Evolutionary conservation across 371 early-diverging fungal genomes (phyloP), one percentile per base, ranked within the genome.

Genomic region (Amoeboradix gromovi): DNA sequence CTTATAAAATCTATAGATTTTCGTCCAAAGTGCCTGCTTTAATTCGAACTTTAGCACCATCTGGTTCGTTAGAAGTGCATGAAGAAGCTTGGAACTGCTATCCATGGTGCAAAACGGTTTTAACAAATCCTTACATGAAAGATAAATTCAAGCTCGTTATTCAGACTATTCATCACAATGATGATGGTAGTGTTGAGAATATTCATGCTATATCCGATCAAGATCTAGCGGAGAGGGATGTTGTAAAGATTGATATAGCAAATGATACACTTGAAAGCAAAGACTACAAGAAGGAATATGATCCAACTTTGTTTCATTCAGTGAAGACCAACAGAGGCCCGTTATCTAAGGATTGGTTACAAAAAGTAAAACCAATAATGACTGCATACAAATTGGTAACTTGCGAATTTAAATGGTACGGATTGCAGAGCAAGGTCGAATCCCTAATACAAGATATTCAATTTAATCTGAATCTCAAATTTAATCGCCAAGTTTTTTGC

Each of bases 51-150:
- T 27, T 75, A 22, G 74, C 76, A 12, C 76, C 78, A 0, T 67
- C 72, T 12, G 73, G 70, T n/a, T 73, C 79, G 31, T 71, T 76
- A 28, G 70, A 70, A 12, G 68, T 79, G 30, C 74, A 70, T 28
- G 79, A 79, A 69, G 70, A 67, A 28, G 74, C 75, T n/a, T 73
- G 72, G 31, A 77, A 79, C 70, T 73, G 73, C 1, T 75, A 74
- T 66, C 71, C 73, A 0, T 66, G 67, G 1, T 75, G 76, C 68
- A 31, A 68, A 28, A 79, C 79, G 71, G 31, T 68, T 67, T 16
- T 31, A 66, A 28, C 71, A 1, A 70, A 72, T 30, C 31, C 29
- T 28, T 67, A 17, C 28, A 12, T 67, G 67, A 28, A 28, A 28
- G 67, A 67, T 67, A 68, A 48, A 30, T 77, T 28, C 30, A 66